Conservation (phyloP, 179 eudicot species). For the Carnegiea gigantea region DNA sequence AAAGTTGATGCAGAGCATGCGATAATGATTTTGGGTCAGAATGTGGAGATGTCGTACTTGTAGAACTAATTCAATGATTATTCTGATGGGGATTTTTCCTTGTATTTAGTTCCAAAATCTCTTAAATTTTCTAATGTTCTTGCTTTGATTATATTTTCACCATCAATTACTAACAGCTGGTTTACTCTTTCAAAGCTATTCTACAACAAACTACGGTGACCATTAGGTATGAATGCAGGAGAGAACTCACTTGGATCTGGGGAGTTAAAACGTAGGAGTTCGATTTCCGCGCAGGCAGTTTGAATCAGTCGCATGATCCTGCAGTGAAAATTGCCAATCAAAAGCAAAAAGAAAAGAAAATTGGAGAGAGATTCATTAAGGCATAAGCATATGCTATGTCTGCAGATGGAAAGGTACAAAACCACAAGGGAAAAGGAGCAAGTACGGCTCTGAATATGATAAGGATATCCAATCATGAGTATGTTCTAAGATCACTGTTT, state of each 20-base stretch:
- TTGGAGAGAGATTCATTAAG: not conserved
- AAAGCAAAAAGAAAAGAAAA: not conserved
- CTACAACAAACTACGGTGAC: not conserved
- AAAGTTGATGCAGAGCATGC: constrained; percentile 29
- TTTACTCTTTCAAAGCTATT: not conserved
- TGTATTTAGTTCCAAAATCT: not conserved
- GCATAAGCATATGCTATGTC: constrained; percentile 4
- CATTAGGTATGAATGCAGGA: not conserved
- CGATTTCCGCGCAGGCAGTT: not conserved
- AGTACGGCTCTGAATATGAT: not conserved
- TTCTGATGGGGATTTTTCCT: constrained; percentile 20
- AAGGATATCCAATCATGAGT: constrained; percentile 1
- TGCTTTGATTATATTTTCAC: not conserved
- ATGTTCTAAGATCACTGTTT: not conserved
- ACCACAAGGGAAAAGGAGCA: not conserved
- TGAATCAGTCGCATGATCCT: not conserved
- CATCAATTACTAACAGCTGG: not conserved
- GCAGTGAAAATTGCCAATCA: not conserved
- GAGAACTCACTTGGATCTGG: constrained; percentile 1
- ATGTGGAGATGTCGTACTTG: constrained; percentile 26
- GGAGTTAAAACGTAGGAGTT: not conserved
- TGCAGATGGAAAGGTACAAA: not conserved
- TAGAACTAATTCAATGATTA: constrained; percentile 25
- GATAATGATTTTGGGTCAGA: constrained; percentile 26
- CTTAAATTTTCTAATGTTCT: not conserved